A percentile compares a stretch with the other conserved stretches of the same genome.
Evolutionary conservation across 2,329 filamentous ascomycete species (phyloP).

Genomic region (Phaeosphaeria sp.): DNA sequence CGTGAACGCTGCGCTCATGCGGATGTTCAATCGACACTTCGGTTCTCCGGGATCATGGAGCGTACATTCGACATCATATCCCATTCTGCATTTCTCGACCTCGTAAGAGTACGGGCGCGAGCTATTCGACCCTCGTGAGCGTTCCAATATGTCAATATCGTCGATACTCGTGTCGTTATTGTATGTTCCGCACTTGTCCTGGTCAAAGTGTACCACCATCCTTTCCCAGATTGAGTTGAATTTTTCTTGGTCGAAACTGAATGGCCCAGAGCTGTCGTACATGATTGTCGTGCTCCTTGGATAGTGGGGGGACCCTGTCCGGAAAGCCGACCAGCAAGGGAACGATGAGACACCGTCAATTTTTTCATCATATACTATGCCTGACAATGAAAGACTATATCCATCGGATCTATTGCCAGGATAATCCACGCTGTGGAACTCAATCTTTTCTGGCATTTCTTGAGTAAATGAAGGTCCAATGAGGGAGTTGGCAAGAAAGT

Average conservation of each 20-base stretch:
- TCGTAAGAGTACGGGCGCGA: constrained; percentile 1
- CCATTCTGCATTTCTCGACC: constrained; percentile 22
- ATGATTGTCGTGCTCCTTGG: constrained; percentile 7
- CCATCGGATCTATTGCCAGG: background rate
- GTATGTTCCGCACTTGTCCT: constrained; percentile 18
- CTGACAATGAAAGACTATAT: background rate
- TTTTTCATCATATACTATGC: background rate
- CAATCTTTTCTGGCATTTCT: constrained; percentile 14
- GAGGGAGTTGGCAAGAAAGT: constrained; percentile 40
- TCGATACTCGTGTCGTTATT: constrained; percentile 8
- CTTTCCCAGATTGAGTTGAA: constrained; percentile 14
- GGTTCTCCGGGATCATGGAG: constrained; percentile 12
- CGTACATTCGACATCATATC: constrained; percentile 11
- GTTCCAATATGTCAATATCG: constrained; percentile 1
- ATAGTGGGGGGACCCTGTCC: constrained; percentile 28
- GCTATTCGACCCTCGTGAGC: background rate
- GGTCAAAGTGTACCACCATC: constrained; percentile 21
- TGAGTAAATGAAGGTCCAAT: constrained; percentile 32
- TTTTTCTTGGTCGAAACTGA: background rate
- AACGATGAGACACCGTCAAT: constrained; percentile 13
- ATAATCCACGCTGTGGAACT: constrained; percentile 16
- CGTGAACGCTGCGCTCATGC: constrained; percentile 39
- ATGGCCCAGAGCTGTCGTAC: constrained; percentile 1
- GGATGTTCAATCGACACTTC: constrained; percentile 37
- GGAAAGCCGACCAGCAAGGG: constrained; percentile 33